A percentile compares a stretch with the other conserved stretches of the same genome.
Conservation (phyloP, 2,329 filamentous ascomycete species). For the Incumbomyces delicatus region DNA sequence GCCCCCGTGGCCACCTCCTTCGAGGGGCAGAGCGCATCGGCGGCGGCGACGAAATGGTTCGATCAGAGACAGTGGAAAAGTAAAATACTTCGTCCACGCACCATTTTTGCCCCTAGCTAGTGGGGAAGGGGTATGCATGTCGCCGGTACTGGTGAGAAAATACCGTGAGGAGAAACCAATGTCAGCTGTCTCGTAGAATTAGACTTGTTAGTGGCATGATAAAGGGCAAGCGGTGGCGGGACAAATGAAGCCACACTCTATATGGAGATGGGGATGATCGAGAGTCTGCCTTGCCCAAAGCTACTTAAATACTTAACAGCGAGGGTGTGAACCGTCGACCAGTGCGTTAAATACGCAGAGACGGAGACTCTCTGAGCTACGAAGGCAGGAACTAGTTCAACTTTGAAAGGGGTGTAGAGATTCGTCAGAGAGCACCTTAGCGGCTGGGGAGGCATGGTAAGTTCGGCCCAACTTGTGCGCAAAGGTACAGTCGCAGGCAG, state of each 20-base stretch:
- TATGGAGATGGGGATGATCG: neutral
- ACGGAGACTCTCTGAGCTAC: neutral
- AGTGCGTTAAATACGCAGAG: neutral
- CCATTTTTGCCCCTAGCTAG: neutral
- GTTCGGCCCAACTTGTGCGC: no score
- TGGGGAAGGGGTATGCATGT: neutral
- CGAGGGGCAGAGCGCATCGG: neutral
- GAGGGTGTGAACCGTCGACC: neutral
- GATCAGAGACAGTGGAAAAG: neutral
- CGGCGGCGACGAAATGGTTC: neutral
- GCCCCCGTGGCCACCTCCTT: neutral
- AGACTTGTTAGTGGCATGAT: neutral
- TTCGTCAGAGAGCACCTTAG: neutral
- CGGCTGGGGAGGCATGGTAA: no score
- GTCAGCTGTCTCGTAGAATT: neutral
- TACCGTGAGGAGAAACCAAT: neutral
- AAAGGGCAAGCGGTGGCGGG: neutral
- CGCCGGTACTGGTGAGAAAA: constrained; percentile 1
- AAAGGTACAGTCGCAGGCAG: no score
- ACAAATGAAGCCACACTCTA: neutral
- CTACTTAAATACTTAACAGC: neutral
- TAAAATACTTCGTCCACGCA: neutral
- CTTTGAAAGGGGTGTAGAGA: neutral
- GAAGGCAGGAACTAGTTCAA: neutral
- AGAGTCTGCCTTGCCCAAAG: neutral